These are phyloP conservation scores for Ceratocystis cubensis DNA, from an alignment of 2,329 filamentous ascomycete species.

Conservation along the genomic window DNA sequence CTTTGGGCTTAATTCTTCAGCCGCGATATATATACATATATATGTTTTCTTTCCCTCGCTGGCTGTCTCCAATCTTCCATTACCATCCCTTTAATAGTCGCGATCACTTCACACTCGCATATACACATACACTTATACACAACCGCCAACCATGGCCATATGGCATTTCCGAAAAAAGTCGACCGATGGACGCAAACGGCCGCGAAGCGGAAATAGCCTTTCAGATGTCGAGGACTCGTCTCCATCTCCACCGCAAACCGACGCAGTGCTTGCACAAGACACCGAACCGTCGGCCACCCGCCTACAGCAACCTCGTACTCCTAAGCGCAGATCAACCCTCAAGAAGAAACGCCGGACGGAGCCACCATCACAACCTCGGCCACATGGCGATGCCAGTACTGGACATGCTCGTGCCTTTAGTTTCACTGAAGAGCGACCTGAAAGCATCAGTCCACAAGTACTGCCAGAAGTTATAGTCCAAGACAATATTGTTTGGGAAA, in stretches of 20 bases:
- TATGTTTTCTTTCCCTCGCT: neutral
- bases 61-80: too few species aligned
- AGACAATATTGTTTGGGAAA: constrained; percentile 17
- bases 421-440: constrained; percentile 48
- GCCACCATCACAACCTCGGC: constrained; percentile 33
- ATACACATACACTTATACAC: neutral
- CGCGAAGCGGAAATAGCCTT: constrained; percentile 41
- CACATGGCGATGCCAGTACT: neutral
- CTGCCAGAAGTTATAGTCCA: constrained; percentile 19
- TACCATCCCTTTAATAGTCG: too few species aligned
- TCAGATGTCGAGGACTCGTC: constrained; percentile 37
- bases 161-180: constrained; percentile 24
- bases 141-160: constrained; percentile 21
- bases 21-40: too few species aligned
- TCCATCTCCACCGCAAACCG: constrained; percentile 27
- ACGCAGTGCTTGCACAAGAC: constrained; percentile 21
- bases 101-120: neutral
- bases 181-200: constrained; percentile 43
- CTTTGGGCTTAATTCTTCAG: constrained; percentile 3
- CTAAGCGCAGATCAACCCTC: constrained; percentile 22
- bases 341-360: constrained; percentile 37
- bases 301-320: constrained; percentile 23
- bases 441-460: constrained; percentile 36
- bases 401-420: constrained; percentile 39
- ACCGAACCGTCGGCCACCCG: neutral